phyloP scores from a whole-genome alignment of 225 moss, liverwort and hornwort genomes.

The Climacium dendroides region DNA sequence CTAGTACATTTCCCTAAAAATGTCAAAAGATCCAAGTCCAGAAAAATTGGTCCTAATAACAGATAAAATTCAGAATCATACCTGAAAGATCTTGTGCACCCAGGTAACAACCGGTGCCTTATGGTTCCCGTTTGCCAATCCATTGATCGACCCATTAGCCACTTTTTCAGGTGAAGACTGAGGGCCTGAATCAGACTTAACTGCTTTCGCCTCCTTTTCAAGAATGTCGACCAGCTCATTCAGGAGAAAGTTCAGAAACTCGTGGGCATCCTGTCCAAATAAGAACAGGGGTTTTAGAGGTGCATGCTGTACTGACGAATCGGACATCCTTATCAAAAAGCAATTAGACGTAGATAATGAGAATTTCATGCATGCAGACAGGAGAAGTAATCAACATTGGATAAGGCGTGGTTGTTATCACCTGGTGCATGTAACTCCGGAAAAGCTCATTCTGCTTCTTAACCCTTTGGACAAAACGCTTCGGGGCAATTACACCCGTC shows the following conservation, averaged over 20 bases:
- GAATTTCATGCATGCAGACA: neutral
- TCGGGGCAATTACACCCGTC: slow-evolving; percentile 93
- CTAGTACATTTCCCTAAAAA: neutral
- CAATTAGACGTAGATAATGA: neutral
- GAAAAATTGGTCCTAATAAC: neutral
- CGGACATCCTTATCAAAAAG: neutral
- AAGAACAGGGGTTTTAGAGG: neutral
- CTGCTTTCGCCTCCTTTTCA: slow-evolving; percentile 92
- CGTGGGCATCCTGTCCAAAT: slow-evolving; percentile 79
- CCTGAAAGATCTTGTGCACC: slow-evolving; percentile 99
- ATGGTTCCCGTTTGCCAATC: slow-evolving; percentile 72
- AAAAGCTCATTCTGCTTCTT: slow-evolving; percentile 99
- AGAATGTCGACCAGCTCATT: slow-evolving; percentile 97
- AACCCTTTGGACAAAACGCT: slow-evolving; percentile 97
- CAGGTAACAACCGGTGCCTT: slow-evolving; percentile 66
- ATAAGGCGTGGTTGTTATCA: neutral
- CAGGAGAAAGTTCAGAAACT: slow-evolving; percentile 90
- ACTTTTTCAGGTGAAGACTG: slow-evolving; percentile 57
- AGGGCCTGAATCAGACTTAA: slow-evolving; percentile 62
- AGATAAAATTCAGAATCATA: neutral
- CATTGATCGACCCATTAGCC: slow-evolving; percentile 73
- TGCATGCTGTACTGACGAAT: neutral
- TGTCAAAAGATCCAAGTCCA: neutral
- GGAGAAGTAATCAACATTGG: neutral
- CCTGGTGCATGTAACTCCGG: slow-evolving; percentile 99